A percentile compares a stretch with the other conserved stretches of the same genome.
Evolutionary conservation across 768 basidiomycete species (phyloP).

Genomic region (Lactarius indigo): DNA sequence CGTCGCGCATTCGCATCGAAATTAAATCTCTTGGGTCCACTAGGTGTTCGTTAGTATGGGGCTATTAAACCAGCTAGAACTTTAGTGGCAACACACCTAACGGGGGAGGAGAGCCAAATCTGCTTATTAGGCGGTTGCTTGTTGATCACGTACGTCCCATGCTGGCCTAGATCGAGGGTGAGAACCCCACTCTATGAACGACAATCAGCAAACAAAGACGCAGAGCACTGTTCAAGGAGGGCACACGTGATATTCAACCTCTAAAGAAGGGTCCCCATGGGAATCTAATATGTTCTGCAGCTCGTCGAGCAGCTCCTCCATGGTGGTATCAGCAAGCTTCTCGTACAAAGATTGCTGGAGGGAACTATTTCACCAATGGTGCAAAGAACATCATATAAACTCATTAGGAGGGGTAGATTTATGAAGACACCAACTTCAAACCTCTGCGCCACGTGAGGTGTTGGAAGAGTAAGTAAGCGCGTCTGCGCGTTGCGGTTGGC

Average conservation of each 20-base stretch:
- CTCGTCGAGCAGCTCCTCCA: constrained; percentile 71
- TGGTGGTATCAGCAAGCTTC: constrained; percentile 64
- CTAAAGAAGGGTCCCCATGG: constrained; percentile 51
- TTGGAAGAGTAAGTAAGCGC: constrained; percentile 8
- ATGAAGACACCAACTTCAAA: constrained; percentile 6
- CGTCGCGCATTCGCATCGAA: constrained; percentile 50
- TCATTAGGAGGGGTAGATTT: constrained; percentile 4
- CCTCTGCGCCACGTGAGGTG: constrained; percentile 17
- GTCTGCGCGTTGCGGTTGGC: background rate
- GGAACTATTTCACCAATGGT: constrained; percentile 2
- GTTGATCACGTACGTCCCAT: constrained; percentile 93
- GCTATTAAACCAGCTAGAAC: background rate
- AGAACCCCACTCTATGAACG: constrained; percentile 77
- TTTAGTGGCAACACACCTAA: constrained; percentile 50
- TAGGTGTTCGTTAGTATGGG: constrained; percentile 31
- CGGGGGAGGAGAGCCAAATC: constrained; percentile 91
- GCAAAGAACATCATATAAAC: background rate
- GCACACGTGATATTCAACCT: constrained; percentile 76
- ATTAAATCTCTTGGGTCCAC: constrained; percentile 92
- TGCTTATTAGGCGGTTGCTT: constrained; percentile 98
- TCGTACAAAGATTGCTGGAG: constrained; percentile 49
- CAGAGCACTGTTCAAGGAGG: constrained; percentile 29
- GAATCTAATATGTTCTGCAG: constrained; percentile 72
- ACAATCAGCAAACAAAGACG: background rate
- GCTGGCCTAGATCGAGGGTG: constrained; percentile 68